These are phyloP conservation scores for Suillus clintonianus DNA, from an alignment of 768 basidiomycete genomes.

Conservation along the genomic window DNA sequence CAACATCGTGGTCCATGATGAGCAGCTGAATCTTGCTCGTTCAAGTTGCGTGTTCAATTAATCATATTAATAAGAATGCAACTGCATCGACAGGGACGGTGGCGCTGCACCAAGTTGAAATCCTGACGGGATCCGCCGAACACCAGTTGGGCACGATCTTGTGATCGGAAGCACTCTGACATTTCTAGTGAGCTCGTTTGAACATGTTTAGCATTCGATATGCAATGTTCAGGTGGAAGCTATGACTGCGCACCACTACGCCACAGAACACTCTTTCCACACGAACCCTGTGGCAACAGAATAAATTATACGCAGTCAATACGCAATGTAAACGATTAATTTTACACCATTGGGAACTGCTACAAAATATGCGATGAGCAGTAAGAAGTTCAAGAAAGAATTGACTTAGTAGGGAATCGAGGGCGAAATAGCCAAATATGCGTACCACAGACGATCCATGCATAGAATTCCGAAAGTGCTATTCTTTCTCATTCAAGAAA, in stretches of 20 bases:
- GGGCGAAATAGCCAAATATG: not conserved
- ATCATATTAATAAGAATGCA: not conserved
- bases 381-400: not conserved
- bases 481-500: conserved; percentile 60
- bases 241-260: not conserved
- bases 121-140: not conserved
- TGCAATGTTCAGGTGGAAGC: not conserved
- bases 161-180: not conserved
- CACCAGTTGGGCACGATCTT: not conserved
- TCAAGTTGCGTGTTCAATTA: not conserved
- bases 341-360: not conserved
- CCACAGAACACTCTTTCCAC: not conserved
- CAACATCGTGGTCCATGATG: not conserved
- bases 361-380: not conserved
- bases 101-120: not conserved
- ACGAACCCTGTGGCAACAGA: not conserved
- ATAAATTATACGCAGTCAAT: not conserved
- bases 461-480: conserved; percentile 5
- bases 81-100: not conserved
- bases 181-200: not conserved
- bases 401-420: not conserved
- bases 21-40: not conserved
- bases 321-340: not conserved
- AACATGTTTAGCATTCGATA: not conserved
- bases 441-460: not conserved